phyloP scores from a whole-genome alignment of 2,329 filamentous ascomycete genomes.

The Clonostachys solani region DNA sequence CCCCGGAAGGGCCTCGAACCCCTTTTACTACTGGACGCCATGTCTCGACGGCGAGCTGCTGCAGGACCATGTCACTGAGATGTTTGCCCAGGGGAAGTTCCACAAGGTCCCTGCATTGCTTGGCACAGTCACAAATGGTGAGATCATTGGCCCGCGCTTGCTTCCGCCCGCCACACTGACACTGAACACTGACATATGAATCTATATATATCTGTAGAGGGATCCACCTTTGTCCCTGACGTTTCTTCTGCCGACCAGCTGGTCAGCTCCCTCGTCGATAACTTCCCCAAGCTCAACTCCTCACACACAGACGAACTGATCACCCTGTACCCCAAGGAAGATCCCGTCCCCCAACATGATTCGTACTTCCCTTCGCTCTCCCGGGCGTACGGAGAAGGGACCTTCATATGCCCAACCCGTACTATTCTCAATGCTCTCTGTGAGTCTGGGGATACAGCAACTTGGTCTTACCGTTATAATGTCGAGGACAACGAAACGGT shows the following conservation, averaged over 20 bases:
- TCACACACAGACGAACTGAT: conserved; percentile 27
- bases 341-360: conserved; percentile 27
- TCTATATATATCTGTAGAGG: conserved; percentile 26
- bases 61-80: conserved; percentile 30
- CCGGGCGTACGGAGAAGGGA: conserved; percentile 38
- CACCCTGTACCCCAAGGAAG: conserved; percentile 29
- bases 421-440: conserved; percentile 26
- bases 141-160: conserved; percentile 4
- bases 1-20: conserved; percentile 21
- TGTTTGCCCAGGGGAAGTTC: conserved; percentile 33
- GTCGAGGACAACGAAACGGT: conserved; percentile 31
- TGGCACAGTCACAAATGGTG: conserved; percentile 37
- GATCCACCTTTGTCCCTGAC: conserved; percentile 37
- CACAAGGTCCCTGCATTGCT: conserved; percentile 38
- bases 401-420: conserved; percentile 37
- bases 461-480: conserved; percentile 46
- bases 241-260: conserved; percentile 25
- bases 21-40: conserved; percentile 47
- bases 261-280: conserved; percentile 34
- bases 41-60: conserved; percentile 43
- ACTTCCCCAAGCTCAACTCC: conserved; percentile 37
- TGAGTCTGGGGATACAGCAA: conserved; percentile 10
- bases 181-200: conserved; percentile 3
- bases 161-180: conserved; percentile 1
- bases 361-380: conserved; percentile 37